A percentile compares a stretch with the other conserved stretches of the same genome.
Conservation (phyloP, 2,329 filamentous ascomycete species). For the Trichoderma brevicompactum region DNA sequence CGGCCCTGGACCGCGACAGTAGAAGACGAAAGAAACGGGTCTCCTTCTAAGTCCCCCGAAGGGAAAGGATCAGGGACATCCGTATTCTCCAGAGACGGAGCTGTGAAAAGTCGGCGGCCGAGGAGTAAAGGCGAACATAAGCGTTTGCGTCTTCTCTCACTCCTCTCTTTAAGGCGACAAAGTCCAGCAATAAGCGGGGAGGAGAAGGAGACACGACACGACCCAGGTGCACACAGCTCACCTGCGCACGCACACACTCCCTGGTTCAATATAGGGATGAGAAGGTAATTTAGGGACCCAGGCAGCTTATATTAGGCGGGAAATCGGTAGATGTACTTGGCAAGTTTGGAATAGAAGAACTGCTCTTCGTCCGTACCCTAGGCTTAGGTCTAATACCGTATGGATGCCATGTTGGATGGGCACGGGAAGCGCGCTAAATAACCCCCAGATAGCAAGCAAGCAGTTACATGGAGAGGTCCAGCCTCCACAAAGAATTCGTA, state of each 20-base stretch:
- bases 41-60: constrained; percentile 16
- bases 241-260: background rate
- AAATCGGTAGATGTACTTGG: constrained; percentile 23
- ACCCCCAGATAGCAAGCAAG: constrained; percentile 28
- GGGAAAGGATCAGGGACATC: constrained; percentile 16
- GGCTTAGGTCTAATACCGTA: constrained; percentile 27
- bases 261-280: constrained; percentile 26
- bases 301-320: constrained; percentile 27
- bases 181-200: constrained; percentile 29
- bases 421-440: constrained; percentile 29
- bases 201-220: constrained; percentile 18
- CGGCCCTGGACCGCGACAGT: constrained; percentile 18
- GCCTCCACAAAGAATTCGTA: constrained; percentile 28
- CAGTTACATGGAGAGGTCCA: constrained; percentile 25
- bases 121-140: background rate
- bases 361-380: constrained; percentile 24
- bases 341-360: constrained; percentile 19
- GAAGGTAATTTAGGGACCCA: constrained; percentile 24
- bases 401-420: constrained; percentile 25
- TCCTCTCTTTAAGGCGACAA: constrained; percentile 18
- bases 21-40: constrained; percentile 24
- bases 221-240: constrained; percentile 15
- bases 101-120: constrained; percentile 16
- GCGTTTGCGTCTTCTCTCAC: background rate
- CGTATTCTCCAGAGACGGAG: constrained; percentile 14